phyloP scores from a whole-genome alignment of 176 grass and related monocot species.

The Oryza brachyantha region DNA sequence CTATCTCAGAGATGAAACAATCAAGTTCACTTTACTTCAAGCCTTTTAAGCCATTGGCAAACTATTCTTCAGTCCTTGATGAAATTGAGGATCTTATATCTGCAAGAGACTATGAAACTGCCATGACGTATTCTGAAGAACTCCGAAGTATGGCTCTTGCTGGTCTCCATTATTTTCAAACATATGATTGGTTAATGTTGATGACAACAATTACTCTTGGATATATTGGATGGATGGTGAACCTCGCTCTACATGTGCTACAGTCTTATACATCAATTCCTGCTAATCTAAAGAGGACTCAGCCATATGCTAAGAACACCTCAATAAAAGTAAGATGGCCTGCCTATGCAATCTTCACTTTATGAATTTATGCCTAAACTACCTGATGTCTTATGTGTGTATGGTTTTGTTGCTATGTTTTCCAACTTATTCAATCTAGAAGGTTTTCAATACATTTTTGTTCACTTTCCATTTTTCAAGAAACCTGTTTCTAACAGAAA shows the following conservation, averaged over 20 bases:
- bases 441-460: not conserved
- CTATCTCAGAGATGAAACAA: conserved; percentile 69
- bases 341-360: not conserved
- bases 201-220: conserved; percentile 94
- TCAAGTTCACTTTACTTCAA: conserved; percentile 81
- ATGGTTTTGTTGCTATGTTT: conserved; percentile 5
- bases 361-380: conserved; percentile 21
- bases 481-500: not conserved
- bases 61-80: conserved; percentile 53
- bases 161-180: conserved; percentile 98
- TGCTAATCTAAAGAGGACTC: conserved; percentile 54
- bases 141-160: conserved; percentile 75
- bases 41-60: conserved; percentile 78
- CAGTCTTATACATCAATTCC: conserved; percentile 76
- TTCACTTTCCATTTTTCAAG: not conserved
- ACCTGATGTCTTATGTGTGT: not conserved
- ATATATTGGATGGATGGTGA: conserved; percentile 96
- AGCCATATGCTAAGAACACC: conserved; percentile 40
- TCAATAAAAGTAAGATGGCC: conserved; percentile 57
- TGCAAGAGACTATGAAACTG: conserved; percentile 64
- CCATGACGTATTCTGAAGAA: conserved; percentile 66
- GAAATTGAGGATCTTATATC: conserved; percentile 86
- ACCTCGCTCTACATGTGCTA: conserved; percentile 79
- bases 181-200: conserved; percentile 97
- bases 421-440: conserved; percentile 16